These are phyloP conservation scores for Dendrocalamus sinicus DNA, from an alignment of 176 grass and related monocot genomes.

Conservation along the genomic window DNA sequence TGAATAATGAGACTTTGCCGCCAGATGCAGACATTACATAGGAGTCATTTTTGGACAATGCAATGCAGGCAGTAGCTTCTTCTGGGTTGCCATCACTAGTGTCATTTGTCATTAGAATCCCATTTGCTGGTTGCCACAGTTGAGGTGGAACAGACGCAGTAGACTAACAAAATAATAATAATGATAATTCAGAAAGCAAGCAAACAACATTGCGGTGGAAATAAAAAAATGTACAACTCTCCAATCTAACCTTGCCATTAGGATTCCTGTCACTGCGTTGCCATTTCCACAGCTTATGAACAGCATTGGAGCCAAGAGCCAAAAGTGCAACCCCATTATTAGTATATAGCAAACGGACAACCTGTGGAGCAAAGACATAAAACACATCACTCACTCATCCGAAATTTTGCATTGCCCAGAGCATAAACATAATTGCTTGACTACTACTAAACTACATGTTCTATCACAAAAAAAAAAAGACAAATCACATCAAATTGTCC, in stretches of 20 bases:
- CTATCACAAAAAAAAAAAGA: not conserved
- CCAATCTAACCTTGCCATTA: constrained; percentile 75
- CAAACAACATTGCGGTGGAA: constrained; percentile 34
- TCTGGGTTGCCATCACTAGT: constrained; percentile 86
- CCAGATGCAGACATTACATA: constrained; percentile 99
- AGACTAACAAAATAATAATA: constrained; percentile 62
- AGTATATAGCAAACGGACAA: constrained; percentile 90
- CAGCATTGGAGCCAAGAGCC: constrained; percentile 88
- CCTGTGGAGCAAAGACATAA: constrained; percentile 58
- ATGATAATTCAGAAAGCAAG: constrained; percentile 43
- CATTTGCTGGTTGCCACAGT: constrained; percentile 95
- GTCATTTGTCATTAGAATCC: constrained; percentile 95
- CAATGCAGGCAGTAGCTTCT: constrained; percentile 97
- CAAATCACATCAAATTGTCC: not conserved
- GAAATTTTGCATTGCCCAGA: constrained; percentile 1
- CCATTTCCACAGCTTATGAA: constrained; percentile 99
- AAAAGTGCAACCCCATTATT: constrained; percentile 86
- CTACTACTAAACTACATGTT: not conserved
- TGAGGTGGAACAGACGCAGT: constrained; percentile 81
- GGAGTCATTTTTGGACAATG: constrained; percentile 96
- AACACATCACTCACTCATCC: not conserved
- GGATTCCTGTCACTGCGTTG: constrained; percentile 87
- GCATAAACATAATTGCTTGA: constrained; percentile 15
- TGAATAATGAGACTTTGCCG: constrained; percentile 96
- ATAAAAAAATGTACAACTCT: constrained; percentile 34